Base-by-base conservation (phyloP, 1,284 basidiomycete species). In the Naganishia sp. region DNA sequence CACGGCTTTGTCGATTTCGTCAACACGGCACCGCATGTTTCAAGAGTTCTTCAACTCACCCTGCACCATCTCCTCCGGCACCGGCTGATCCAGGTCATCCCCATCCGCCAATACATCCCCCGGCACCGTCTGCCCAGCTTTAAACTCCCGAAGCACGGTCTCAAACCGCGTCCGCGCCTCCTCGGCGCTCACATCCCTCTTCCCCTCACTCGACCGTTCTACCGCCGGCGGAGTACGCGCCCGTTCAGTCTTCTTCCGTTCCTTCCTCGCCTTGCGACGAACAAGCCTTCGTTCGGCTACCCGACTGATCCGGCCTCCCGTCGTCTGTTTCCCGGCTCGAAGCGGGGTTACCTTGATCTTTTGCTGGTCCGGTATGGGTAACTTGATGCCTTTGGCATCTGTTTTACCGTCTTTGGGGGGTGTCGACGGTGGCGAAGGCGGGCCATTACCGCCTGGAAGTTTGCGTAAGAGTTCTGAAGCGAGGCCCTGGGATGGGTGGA, bases 381-480 rank as follows among this genome's bases (percentile, higher is more conserved):
- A 2, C 9, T 11, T 46, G 11, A 6, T 13, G 0, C 31, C 11
- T 10, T 15, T 31, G 6, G 28, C 5, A 28, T 28, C 28, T 28
- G 28, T 2, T 28, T 28, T 28, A 28, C 28, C 28, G 28, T 28
- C 28, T 28, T 28, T 28, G 5, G 28, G 1, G 5, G 28, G 28
- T 28, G 28, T 28, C 28, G 28, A 5, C 28, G 28, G 28, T 28
- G 28, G 28, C 5, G 28, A 28, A 28, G 28, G 25, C 21, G 50
- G 21, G 23, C 47, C 7, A 25, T 49, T 28, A 5, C 39, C 47
- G 35, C 58, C 58, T 11, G 42, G n/a, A 23, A 49, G 42, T 18
- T 39, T 47, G 3, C 47, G 58, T 31, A 61, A 61, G 18, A 61
- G 49, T 46, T 61, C 42, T 7, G 58, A 35, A 3, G 58, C 58